Evolutionary conservation across 2,329 filamentous ascomycete species (phyloP).

Genomic region (Talaromyces sp.): DNA sequence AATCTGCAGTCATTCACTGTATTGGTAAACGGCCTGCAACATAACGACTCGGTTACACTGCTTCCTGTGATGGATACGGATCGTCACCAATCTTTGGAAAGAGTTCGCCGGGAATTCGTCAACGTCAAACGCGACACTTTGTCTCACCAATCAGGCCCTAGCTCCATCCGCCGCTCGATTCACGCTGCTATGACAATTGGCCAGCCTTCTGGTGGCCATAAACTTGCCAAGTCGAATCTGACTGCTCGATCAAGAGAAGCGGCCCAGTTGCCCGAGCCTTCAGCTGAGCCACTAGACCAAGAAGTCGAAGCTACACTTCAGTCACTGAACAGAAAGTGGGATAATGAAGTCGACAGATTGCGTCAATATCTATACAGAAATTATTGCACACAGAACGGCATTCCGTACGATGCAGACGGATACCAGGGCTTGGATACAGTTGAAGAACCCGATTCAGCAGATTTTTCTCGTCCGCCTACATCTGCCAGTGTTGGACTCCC

Average conservation of each 20-base stretch:
- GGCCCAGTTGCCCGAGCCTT: constrained; percentile 17
- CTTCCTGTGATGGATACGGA: constrained; percentile 63
- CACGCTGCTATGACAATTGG: constrained; percentile 39
- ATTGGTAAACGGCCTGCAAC: constrained; percentile 64
- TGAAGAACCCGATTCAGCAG: constrained; percentile 25
- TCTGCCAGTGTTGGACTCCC: constrained; percentile 38
- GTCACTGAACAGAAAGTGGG: constrained; percentile 46
- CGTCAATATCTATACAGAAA: constrained; percentile 47
- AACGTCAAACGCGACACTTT: constrained; percentile 44
- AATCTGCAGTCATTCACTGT: constrained; percentile 68
- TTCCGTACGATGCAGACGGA: constrained; percentile 18
- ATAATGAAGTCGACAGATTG: constrained; percentile 41
- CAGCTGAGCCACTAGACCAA: constrained; percentile 30
- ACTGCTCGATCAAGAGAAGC: constrained; percentile 16
- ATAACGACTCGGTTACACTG: constrained; percentile 60
- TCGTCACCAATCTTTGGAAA: constrained; percentile 59
- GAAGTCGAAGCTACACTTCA: constrained; percentile 42
- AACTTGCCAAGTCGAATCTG: constrained; percentile 30
- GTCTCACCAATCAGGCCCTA: constrained; percentile 30
- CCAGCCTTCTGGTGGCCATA: constrained; percentile 29
- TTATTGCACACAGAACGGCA: constrained; percentile 41
- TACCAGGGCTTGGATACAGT: constrained; percentile 18
- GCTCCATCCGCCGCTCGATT: constrained; percentile 44
- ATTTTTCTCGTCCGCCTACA: constrained; percentile 41
- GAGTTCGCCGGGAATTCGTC: constrained; percentile 55